Base-by-base conservation (phyloP, 2,329 filamentous ascomycete species). In the Beauveria asiatica region DNA sequence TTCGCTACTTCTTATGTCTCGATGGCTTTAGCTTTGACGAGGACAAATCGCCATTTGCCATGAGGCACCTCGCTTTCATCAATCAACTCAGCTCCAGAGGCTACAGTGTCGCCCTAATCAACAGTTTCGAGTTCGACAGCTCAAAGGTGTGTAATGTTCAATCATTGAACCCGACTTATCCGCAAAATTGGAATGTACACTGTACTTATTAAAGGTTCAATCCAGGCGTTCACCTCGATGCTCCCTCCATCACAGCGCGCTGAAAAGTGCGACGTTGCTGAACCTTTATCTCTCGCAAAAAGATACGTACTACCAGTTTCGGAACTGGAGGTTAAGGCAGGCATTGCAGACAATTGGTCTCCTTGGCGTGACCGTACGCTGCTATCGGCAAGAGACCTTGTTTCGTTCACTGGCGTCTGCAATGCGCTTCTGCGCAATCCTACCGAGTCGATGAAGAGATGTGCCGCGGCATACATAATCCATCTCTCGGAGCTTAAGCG, bases 401-500 rank as follows among this genome's bases (percentile, higher is more conserved):
- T 66, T 60, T 37, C 65, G 67, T 33, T 67, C 61, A 61, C 44
- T 2, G 59, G n/a, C 8, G 11, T 65, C 33, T 60, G 58, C 52
- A 53, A 60, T 30, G 61, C 67, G 30, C 59, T 70, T 3, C 41
- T 59, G 33, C 10, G 42, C 11, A 27, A 52, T 9, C 42, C 62
- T 5, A 39, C 17, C 9, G 50, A 57, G 0, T 10, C n/a, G 1
- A 58, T 39, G 21, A 63, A 51, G 13, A 59, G 53, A 19, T 63
- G 59, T 25, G 62, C 58, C 19, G 62, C 63, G 1, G 65, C 65
- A 5, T 66, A 69, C 21, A 30, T 71, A 7, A 23, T 67, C 13
- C 70, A 72, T 25, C 60, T 72, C 1, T 67, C 63, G 4, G 33
- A 66, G 6, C 60, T 73, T n/a, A 64, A 63, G 44, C 64, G 64